These are phyloP conservation scores for Oidiodendron maius DNA, from an alignment of 495 filamentous ascomycete species.

Conservation along the genomic window DNA sequence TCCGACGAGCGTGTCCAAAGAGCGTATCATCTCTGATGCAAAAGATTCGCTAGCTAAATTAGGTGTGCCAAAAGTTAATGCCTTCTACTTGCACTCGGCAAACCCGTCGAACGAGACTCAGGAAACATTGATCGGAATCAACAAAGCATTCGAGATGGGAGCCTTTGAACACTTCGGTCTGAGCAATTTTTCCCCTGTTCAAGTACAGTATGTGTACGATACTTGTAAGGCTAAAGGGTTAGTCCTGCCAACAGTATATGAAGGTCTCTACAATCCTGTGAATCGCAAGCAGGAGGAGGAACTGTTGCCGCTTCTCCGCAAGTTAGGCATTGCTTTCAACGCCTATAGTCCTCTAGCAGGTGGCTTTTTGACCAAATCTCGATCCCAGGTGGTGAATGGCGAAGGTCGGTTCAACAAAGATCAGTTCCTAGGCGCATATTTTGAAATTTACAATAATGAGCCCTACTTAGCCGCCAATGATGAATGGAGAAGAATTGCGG, in stretches of 20 bases:
- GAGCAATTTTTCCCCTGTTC: constrained; percentile 37
- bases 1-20: no score
- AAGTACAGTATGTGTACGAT: constrained; percentile 39
- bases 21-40: no score
- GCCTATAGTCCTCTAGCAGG: constrained; percentile 44
- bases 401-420: constrained; percentile 34
- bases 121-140: constrained; percentile 33
- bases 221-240: constrained; percentile 35
- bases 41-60: no score
- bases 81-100: constrained; percentile 37
- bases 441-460: constrained; percentile 37
- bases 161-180: constrained; percentile 38
- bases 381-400: constrained; percentile 17
- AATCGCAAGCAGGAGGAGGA: constrained; percentile 33
- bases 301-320: constrained; percentile 42
- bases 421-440: constrained; percentile 26
- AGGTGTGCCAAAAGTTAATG: constrained; percentile 23
- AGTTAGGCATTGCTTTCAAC: constrained; percentile 40
- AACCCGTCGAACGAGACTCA: constrained; percentile 37
- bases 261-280: constrained; percentile 45
- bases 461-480: constrained; percentile 33
- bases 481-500: constrained; percentile 40
- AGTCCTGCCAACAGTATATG: constrained; percentile 40
- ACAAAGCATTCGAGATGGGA: constrained; percentile 31
- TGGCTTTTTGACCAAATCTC: constrained; percentile 41